phyloP scores from a whole-genome alignment of 129 eudicot genomes.

The Tagetes patula region DNA sequence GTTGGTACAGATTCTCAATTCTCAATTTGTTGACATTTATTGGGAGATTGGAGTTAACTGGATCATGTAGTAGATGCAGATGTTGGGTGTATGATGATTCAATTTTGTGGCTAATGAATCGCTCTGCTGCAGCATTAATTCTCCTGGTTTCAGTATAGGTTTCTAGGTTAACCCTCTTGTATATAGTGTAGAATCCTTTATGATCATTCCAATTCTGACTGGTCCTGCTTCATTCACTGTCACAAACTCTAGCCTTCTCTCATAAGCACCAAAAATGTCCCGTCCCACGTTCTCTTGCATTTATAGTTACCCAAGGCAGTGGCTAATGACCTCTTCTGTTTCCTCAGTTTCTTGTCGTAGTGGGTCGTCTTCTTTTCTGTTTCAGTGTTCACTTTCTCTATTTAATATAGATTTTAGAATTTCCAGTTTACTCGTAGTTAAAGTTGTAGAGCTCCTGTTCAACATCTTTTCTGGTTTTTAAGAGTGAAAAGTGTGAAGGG shows the following conservation, averaged over 20 bases:
- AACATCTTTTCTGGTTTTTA: slow-evolving; percentile 47
- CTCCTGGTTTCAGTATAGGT: slow-evolving; percentile 20
- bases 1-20: slow-evolving; percentile 12
- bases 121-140: slow-evolving; percentile 7
- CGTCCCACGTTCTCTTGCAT: slow-evolving; percentile 10
- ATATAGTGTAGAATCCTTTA: slow-evolving; percentile 27
- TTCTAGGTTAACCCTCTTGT: slow-evolving; percentile 26
- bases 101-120: slow-evolving; percentile 20
- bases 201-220: slow-evolving; percentile 11
- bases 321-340: slow-evolving; percentile 35
- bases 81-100: slow-evolving; percentile 12
- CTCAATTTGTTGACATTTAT: slow-evolving; percentile 6
- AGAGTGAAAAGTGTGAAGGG: slow-evolving; percentile 40
- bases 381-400: slow-evolving; percentile 22
- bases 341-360: slow-evolving; percentile 21
- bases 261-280: slow-evolving; percentile 5
- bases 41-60: slow-evolving; percentile 14
- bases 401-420: slow-evolving; percentile 27
- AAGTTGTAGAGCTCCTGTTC: slow-evolving; percentile 32
- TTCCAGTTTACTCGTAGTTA: slow-evolving; percentile 22
- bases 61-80: slow-evolving; percentile 13
- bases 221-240: slow-evolving; percentile 7
- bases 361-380: slow-evolving; percentile 9
- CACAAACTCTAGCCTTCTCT: slow-evolving; percentile 17
- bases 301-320: slow-evolving; percentile 19